These are phyloP conservation scores for Talaromyces atroroseus DNA, from an alignment of 2,329 filamentous ascomycete genomes.

Conservation along the genomic window DNA sequence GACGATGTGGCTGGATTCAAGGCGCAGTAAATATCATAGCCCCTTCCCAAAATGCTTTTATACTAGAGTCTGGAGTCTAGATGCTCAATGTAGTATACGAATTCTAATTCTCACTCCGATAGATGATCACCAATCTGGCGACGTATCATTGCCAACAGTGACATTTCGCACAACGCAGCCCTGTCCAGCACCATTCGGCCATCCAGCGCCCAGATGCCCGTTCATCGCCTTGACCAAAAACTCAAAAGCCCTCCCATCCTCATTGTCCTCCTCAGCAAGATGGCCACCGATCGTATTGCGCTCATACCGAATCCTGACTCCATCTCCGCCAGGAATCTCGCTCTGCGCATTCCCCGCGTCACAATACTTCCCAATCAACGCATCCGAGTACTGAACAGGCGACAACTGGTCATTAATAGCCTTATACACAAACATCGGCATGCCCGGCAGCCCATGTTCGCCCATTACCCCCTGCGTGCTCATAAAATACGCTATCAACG, in stretches of 20 bases:
- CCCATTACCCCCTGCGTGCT: slow-evolving; percentile 4
- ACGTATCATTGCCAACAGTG: slow-evolving; percentile 6
- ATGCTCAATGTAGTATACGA: too few relatives aligned
- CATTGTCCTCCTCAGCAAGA: neutral
- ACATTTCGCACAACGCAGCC: slow-evolving; percentile 8
- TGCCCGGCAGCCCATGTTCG: slow-evolving; percentile 1
- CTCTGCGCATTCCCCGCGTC: neutral
- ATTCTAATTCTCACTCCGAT: too few relatives aligned
- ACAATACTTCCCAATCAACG: slow-evolving; percentile 4
- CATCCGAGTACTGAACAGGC: neutral
- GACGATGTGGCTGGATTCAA: neutral
- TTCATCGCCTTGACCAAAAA: slow-evolving; percentile 4
- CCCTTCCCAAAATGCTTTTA: neutral
- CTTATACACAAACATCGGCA: slow-evolving; percentile 9
- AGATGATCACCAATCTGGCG: slow-evolving; percentile 3
- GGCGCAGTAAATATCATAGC: neutral
- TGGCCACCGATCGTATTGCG: slow-evolving; percentile 8
- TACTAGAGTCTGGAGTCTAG: neutral
- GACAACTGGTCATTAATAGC: slow-evolving; percentile 4
- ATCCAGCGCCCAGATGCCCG: neutral
- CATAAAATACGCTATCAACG: neutral
- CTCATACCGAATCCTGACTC: slow-evolving; percentile 8
- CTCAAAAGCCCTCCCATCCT: neutral
- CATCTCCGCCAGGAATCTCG: neutral
- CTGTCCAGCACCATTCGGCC: slow-evolving; percentile 1